phyloP scores from a whole-genome alignment of 352 stramenopile genomes.

The Detonula confervacea region DNA sequence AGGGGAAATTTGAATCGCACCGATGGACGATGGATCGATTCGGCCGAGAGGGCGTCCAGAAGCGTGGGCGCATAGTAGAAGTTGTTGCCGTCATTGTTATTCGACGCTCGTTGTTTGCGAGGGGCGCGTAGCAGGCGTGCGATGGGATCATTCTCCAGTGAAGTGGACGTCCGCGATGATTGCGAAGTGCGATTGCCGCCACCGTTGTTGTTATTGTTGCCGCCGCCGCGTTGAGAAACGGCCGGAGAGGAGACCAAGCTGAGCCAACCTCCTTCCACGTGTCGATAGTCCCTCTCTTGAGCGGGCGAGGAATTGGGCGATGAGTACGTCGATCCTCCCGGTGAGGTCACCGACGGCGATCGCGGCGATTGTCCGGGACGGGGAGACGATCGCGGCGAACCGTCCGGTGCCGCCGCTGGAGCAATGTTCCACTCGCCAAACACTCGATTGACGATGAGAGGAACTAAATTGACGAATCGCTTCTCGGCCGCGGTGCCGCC shows the following conservation, averaged over 20 bases:
- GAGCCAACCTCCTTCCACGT: constrained; percentile 41
- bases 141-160: constrained; percentile 66
- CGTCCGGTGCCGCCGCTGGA: no score
- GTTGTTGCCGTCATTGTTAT: constrained; percentile 11
- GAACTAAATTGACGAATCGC: constrained; percentile 73
- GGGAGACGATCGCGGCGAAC: no score
- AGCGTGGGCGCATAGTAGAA: constrained; percentile 47
- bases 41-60: constrained; percentile 67
- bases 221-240: background rate
- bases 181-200: background rate
- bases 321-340: constrained; percentile 6
- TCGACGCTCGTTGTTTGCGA: background rate
- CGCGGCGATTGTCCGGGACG: no score
- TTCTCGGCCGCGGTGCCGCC: constrained; percentile 64
- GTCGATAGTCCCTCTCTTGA: constrained; percentile 42
- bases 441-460: no score
- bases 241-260: constrained; percentile 1
- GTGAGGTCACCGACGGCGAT: constrained; percentile 60
- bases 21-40: constrained; percentile 62
- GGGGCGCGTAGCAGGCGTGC: constrained; percentile 67
- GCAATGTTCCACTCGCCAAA: no score
- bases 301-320: constrained; percentile 1
- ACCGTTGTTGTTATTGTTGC: background rate
- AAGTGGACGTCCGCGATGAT: constrained; percentile 5
- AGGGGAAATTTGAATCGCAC: constrained; percentile 59